Percentiles rank a stretch among this genome's conserved stretches.
These are phyloP conservation scores for Exserohilum turcica DNA, from an alignment of 2,329 filamentous ascomycete genomes.

Conservation along the genomic window DNA sequence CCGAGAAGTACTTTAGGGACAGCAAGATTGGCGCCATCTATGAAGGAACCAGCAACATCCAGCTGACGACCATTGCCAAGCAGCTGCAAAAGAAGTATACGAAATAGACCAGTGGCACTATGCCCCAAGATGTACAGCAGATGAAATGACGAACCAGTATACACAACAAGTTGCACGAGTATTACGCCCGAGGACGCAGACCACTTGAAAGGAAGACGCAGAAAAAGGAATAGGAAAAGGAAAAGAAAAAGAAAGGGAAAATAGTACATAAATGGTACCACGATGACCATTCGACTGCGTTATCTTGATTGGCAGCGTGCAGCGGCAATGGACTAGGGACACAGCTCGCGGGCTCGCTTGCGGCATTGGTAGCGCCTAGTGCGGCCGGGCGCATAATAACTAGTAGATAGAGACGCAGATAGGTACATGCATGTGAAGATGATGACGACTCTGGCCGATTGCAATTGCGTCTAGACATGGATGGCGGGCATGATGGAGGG, in stretches of 20 bases:
- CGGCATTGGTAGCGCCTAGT: constrained; percentile 2
- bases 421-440: neutral
- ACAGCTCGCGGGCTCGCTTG: constrained; percentile 9
- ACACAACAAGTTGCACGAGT: no score
- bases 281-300: neutral
- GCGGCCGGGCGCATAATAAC: constrained; percentile 2
- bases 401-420: no score
- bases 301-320: neutral
- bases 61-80: constrained; percentile 73
- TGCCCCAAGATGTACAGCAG: neutral
- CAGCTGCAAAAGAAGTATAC: constrained; percentile 72
- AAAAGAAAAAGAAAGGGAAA: no score
- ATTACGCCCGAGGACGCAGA: no score
- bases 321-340: neutral
- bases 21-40: constrained; percentile 99
- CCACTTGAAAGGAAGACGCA: no score
- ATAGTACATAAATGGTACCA: no score
- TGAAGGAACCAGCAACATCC: constrained; percentile 83
- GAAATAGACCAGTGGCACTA: constrained; percentile 48
- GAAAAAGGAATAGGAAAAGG: no score
- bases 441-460: neutral
- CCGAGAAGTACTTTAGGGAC: constrained; percentile 97
- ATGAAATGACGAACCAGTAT: no score
- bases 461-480: neutral
- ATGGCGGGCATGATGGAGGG: neutral